A percentile compares a stretch with the other conserved stretches of the same genome.
Conservation (phyloP, 352 stramenopile species). For the Phytophthora ramorum region DNA sequence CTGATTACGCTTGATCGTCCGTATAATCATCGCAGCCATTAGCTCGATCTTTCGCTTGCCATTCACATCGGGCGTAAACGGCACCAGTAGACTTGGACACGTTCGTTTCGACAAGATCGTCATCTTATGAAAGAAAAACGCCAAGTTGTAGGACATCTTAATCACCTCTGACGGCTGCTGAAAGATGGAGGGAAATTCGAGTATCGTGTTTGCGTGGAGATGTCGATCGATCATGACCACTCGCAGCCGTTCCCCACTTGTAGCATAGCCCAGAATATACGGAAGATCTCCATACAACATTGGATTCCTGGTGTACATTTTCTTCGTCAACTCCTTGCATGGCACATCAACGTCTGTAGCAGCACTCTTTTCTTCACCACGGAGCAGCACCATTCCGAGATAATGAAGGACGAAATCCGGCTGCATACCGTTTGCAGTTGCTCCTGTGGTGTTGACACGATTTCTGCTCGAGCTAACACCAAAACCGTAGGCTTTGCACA, state of each 20-base stretch:
- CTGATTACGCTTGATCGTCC: background rate
- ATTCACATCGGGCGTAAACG: conserved; percentile 3
- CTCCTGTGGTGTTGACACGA: background rate
- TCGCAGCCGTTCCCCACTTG: conserved; percentile 7
- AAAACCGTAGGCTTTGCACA: background rate
- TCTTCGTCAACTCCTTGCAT: conserved; percentile 8
- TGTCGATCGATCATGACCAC: conserved; percentile 24
- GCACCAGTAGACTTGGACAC: background rate
- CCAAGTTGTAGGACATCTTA: conserved; percentile 26
- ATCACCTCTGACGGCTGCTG: conserved; percentile 2
- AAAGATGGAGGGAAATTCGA: conserved; percentile 13
- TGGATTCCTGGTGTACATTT: conserved; percentile 18
- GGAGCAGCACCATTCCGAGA: conserved; percentile 13
- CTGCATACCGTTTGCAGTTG: background rate
- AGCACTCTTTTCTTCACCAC: conserved; percentile 20
- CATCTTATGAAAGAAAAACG: conserved; percentile 21
- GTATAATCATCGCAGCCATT: conserved; percentile 5
- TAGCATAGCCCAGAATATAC: conserved; percentile 31
- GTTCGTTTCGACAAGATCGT: conserved; percentile 1
- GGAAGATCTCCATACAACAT: conserved; percentile 34
- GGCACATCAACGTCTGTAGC: background rate
- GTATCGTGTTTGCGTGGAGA: background rate
- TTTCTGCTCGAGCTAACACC: background rate
- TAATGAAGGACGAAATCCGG: background rate
- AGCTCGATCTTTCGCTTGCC: background rate